Conservation (phyloP, 2,329 filamentous ascomycete species). For the Annulohypoxylon truncatum region DNA sequence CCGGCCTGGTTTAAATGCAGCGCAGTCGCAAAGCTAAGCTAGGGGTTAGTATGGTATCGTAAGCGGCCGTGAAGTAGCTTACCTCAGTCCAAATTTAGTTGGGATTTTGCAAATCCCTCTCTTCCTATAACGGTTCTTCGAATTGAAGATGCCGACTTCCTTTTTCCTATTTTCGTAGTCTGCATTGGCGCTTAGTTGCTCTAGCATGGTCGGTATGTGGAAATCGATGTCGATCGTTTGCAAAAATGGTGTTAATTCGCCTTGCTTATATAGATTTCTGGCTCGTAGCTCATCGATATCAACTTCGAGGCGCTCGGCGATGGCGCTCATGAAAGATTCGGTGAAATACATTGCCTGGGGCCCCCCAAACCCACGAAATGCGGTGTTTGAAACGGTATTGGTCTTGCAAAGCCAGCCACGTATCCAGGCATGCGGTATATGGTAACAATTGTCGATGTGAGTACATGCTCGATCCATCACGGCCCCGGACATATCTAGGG, state of each 20-base stretch:
- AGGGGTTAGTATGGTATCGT: neutral
- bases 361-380: slow-evolving; percentile 94
- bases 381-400: slow-evolving; percentile 95
- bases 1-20: slow-evolving; percentile 95
- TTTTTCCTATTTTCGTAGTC: slow-evolving; percentile 75
- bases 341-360: slow-evolving; percentile 94
- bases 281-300: slow-evolving; percentile 81
- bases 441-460: slow-evolving; percentile 89
- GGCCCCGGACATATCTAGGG: slow-evolving; percentile 73
- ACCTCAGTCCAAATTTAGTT: slow-evolving; percentile 94
- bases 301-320: slow-evolving; percentile 85
- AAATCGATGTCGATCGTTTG: slow-evolving; percentile 83
- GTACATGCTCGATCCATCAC: slow-evolving; percentile 86
- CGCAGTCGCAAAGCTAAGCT: slow-evolving; percentile 74
- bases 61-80: neutral
- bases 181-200: slow-evolving; percentile 81
- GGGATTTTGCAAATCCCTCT: slow-evolving; percentile 84
- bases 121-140: slow-evolving; percentile 89
- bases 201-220: slow-evolving; percentile 93
- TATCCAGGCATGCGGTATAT: slow-evolving; percentile 84
- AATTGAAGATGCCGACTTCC: slow-evolving; percentile 81
- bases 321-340: slow-evolving; percentile 86
- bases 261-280: slow-evolving; percentile 85
- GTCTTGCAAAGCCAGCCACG: slow-evolving; percentile 88
- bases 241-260: slow-evolving; percentile 87